Conservation (phyloP, 2,329 filamentous ascomycete species). For the Chaetomium sp. region DNA sequence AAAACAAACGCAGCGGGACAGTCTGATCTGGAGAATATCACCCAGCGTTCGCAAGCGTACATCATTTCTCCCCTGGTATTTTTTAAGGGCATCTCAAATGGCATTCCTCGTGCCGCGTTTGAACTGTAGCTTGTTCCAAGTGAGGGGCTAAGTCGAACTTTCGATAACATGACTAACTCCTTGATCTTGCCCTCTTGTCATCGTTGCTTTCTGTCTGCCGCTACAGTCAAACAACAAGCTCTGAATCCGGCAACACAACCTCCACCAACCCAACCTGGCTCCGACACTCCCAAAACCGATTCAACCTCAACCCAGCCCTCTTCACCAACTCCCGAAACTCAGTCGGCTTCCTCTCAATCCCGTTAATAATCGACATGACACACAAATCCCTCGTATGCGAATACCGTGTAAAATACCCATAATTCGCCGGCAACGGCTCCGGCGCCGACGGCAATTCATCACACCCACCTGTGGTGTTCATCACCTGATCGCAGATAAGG, state of each 20-base stretch:
- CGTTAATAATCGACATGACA: not conserved
- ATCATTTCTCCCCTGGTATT: no score
- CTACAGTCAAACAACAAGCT: not conserved
- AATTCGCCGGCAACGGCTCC: not conserved
- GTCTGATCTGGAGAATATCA: no score
- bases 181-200: not conserved
- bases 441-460: not conserved
- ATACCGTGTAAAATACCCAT: not conserved
- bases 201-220: not conserved
- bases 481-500: conserved; percentile 11
- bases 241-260: not conserved
- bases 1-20: no score
- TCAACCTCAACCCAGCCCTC: not conserved
- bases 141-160: no score
- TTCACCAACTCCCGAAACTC: not conserved
- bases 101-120: no score
- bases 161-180: no score
- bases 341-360: not conserved
- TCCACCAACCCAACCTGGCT: not conserved
- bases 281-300: not conserved
- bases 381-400: not conserved
- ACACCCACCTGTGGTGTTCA: not conserved
- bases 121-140: no score
- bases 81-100: no score
- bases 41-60: no score